Base-by-base conservation (phyloP, 306 rosid species). In the Parietaria judaica region DNA sequence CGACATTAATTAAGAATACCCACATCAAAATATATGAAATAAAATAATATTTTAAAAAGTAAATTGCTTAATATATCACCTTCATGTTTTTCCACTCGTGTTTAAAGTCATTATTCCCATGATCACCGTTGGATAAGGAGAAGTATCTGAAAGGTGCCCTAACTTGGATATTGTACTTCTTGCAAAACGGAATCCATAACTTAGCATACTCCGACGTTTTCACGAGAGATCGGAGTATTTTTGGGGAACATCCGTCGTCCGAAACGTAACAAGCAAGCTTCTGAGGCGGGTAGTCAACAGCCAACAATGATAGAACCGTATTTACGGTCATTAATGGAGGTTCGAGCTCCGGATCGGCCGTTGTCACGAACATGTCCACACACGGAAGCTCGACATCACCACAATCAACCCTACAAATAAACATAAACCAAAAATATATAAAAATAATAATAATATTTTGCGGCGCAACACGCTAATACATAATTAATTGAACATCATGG, bases 191-290 rank as follows among this genome's bases (percentile, higher is more conserved):
- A 11, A 86, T 60, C 97, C 95, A 86, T 46, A 69, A 38, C 61
- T 73, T 31, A 4, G 89, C 95, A 67, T 84, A 89, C 14, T 76
- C 79, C 0, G 79, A 7, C 1, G 92, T 86, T 77, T 86, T 79
- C 0, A 48, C 14, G 17, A 89, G 85, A 3, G 84, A 76, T 52
- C 76, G 84, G 50, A 69, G 79, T 5, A 75, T 82, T 34, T 60
- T 36, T 35, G 71, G 63, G 5, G 95, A 86, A 36, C 92, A 86
- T 0, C 89, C 89, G 54, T 89, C 97, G 65, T 86, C 97, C 0
- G 95, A 89, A 4, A 86, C 89, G 57, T 86, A 89, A 60, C 92
- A 86, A 71, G 89, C 89, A 13, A 89, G 73, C 79, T 78, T 84
- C 50, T 80, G 45, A 11, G 92, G 6, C 4, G 97, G 97, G 23